Evolutionary conservation across 306 rosid genomes (phyloP).

Genomic region (Castanea mollissima): DNA sequence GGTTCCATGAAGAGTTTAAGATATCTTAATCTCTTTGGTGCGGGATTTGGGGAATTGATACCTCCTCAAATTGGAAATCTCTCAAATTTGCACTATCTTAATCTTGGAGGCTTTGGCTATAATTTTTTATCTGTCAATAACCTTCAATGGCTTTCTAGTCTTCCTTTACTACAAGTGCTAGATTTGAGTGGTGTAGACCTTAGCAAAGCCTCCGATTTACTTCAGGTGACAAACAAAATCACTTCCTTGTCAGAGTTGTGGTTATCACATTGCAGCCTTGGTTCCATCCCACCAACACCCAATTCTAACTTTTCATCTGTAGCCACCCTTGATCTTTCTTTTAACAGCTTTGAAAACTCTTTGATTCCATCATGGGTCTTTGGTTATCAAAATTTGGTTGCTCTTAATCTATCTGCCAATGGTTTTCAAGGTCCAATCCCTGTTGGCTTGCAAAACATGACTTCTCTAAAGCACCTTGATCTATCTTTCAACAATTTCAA

Average conservation of each 20-base stretch:
- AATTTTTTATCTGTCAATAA: not conserved
- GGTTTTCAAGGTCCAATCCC: slow-evolving; percentile 21
- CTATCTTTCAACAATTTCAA: not conserved
- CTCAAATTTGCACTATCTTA: too few relatives aligned
- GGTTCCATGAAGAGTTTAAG: not conserved
- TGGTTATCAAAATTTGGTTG: too few relatives aligned
- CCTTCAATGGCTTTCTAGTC: slow-evolving; percentile 23
- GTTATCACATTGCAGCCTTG: not conserved
- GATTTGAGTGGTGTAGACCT: slow-evolving; percentile 21
- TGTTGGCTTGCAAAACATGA: slow-evolving; percentile 1
- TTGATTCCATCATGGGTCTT: too few relatives aligned
- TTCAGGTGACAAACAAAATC: slow-evolving; percentile 17
- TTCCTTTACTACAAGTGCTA: slow-evolving; percentile 18
- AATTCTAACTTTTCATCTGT: not conserved
- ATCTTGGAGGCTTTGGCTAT: too few relatives aligned
- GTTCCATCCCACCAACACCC: not conserved
- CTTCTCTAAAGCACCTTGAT: slow-evolving; percentile 7
- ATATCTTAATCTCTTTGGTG: not conserved
- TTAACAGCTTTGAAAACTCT: too few relatives aligned
- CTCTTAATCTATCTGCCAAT: slow-evolving; percentile 4
- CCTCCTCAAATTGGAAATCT: too few relatives aligned
- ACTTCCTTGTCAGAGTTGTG: slow-evolving; percentile 15
- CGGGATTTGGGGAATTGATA: too few relatives aligned
- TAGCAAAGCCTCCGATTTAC: slow-evolving; percentile 2
- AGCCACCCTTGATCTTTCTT: not conserved